Percentiles rank a stretch among this genome's conserved stretches.
phyloP scores from a whole-genome alignment of 2,329 filamentous ascomycete species.

The Grosmannia clavigera region DNA sequence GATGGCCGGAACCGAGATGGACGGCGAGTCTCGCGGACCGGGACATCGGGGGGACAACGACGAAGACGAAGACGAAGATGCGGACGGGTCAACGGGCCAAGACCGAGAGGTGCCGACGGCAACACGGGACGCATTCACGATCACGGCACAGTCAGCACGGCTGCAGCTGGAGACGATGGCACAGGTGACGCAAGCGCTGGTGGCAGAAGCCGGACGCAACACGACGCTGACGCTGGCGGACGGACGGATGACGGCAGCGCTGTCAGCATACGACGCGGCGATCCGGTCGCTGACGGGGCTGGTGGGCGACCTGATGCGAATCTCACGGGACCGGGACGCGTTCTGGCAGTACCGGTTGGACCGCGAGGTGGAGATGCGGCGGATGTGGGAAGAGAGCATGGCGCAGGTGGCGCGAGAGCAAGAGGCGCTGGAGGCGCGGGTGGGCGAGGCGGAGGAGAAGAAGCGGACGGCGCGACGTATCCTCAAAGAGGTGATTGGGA shows the following conservation, averaged over 20 bases:
- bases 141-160: constrained; percentile 89
- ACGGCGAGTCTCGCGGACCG: neutral
- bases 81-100: constrained; percentile 56
- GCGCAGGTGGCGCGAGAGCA: constrained; percentile 91
- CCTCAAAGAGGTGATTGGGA: constrained; percentile 70
- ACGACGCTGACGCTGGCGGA: constrained; percentile 66
- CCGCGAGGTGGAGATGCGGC: constrained; percentile 78
- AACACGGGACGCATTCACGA: constrained; percentile 89
- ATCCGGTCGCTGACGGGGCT: constrained; percentile 78
- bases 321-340: constrained; percentile 84
- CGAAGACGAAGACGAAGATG: constrained; percentile 59
- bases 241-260: constrained; percentile 60
- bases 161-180: constrained; percentile 84
- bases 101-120: constrained; percentile 54
- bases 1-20: constrained; percentile 12
- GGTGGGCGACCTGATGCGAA: constrained; percentile 76
- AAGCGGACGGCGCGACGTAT: constrained; percentile 80
- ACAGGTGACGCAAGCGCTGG: constrained; percentile 71
- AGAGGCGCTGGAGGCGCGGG: constrained; percentile 74
- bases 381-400: constrained; percentile 99
- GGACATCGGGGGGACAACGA: constrained; percentile 22
- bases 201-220: constrained; percentile 56
- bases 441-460: constrained; percentile 84
- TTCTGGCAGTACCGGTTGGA: constrained; percentile 96
- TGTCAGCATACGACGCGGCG: constrained; percentile 78